Evolutionary conservation across 2,329 filamentous ascomycete genomes (phyloP).

Genomic region (Zymoseptoria pseudotritici): DNA sequence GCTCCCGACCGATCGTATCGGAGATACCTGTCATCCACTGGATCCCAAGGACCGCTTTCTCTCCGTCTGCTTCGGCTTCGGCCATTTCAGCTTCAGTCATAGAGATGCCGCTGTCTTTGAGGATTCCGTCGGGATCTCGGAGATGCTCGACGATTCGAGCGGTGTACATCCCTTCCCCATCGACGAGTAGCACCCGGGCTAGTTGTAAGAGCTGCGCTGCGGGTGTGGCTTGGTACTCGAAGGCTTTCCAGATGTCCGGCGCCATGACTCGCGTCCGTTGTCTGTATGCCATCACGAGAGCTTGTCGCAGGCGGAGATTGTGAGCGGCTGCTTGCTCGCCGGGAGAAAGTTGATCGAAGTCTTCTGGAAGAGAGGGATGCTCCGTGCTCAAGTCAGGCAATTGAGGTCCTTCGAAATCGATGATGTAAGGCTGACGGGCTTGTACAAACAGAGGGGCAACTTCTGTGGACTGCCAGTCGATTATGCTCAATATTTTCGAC

Average conservation of each 20-base stretch:
- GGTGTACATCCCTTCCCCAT: slow-evolving; percentile 4
- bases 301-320: not conserved
- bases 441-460: slow-evolving; percentile 6
- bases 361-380: slow-evolving; percentile 11
- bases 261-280: not conserved
- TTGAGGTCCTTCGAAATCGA: slow-evolving; percentile 5
- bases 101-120: not conserved
- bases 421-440: slow-evolving; percentile 4
- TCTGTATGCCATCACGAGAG: not conserved
- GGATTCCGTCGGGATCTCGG: slow-evolving; percentile 2
- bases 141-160: slow-evolving; percentile 2
- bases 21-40: slow-evolving; percentile 4
- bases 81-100: not conserved
- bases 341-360: slow-evolving; percentile 29
- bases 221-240: slow-evolving; percentile 34
- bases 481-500: slow-evolving; percentile 27
- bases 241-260: slow-evolving; percentile 26
- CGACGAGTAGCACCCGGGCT: slow-evolving; percentile 1
- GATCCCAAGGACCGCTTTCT: slow-evolving; percentile 2
- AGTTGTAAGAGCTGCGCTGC: not conserved
- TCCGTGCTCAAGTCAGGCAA: slow-evolving; percentile 23
- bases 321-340: slow-evolving; percentile 20
- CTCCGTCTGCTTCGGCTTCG: not conserved
- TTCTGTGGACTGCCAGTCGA: slow-evolving; percentile 28
- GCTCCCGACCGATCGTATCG: not conserved